Evolutionary conservation across 192 early-diverging fungal genomes (phyloP), one percentile per base, ranked within the genome.

Genomic region (Diversispora epigaea): DNA sequence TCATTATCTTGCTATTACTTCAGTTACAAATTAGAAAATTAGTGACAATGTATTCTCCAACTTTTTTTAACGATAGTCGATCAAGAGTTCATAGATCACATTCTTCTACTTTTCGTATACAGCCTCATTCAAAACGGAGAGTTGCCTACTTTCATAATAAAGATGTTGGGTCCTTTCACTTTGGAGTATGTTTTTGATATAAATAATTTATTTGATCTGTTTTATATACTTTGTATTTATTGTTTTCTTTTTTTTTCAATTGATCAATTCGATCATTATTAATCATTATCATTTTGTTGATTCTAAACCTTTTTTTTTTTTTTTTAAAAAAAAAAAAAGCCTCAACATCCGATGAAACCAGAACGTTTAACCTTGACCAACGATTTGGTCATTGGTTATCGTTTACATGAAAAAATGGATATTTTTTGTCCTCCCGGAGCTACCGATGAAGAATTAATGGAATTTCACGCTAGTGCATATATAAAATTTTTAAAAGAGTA

Each of bases 391-490:
- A 80, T 96, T 58, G 94, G 92, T 71, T 99, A 98, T 80, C 95
- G 91, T 12, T 81, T 99, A 45, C 91, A 96, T 83, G 89, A 94
- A 65, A 89, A 96, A 74, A 86, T 99, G 88, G 92, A 95, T 60
- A 83, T 95, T 12, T 91, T 87, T 82, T 89, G 94, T 69, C 96
- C 96, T 12, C 88, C 86, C 41, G 85, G 86, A 39, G 96, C 95
- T 0, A 98, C 96, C 2, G 88, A 94, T 21, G 83, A 90, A 56
- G 96, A 98, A 77, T 91, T 99, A 55, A 90, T 92, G 52, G 91
- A 93, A 77, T 99, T 99, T 80, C 98, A 99, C 80, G 87, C 95
- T 21, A 89, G 93, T 22, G 95, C 97, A 71, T 99, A 99, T 77
- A 93, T 99, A 47, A 94, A 97, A 15, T 99, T 99, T 80, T 86